Base-by-base conservation (phyloP, 306 rosid genomes). In the Heteromeles arbutifolia region DNA sequence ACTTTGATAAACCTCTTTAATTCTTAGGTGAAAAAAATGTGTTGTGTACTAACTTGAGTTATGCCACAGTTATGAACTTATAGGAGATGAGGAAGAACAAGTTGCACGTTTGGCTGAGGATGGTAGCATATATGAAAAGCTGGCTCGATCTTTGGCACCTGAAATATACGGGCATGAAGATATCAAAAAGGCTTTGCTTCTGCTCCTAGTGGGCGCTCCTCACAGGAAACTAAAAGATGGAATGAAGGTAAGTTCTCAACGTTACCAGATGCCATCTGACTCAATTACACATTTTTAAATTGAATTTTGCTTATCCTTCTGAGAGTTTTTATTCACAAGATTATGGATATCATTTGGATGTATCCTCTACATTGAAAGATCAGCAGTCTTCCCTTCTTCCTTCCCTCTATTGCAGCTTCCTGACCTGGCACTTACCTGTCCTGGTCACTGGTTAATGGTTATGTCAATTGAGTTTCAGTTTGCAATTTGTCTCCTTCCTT, bases 131-230 rank as follows among this genome's bases (percentile, higher is more conserved):
- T 96, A 96, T 78, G 86, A 90, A 77, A 96, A 90, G 79, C 80
- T 96, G 82, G 72, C 98, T 67, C 85, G 91, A 22, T 96, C 99
- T 18, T 78, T 96, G 73, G 99, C 99, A 79, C 99, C 99, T 87
- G 99, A 96, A 85, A 92, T 96, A 81, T 96, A 86, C 77, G 98
- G 99, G 77, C 98, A 92, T 76, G 99, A 90, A 72, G 99, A 96
- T 86, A 87, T 92, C 24, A 96, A 96, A 77, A 96, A 92, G 78
- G 99, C 96, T 63, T 72, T 96, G 65, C 91, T 92, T 67, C 97
- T 96, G 77, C 97, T 96, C 57, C 99, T 95, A 56, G 99, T 95
- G 65, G 98, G 99, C 31, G 97, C 96, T 77, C 91, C 99, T 70
- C 98, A 96, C 61, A 87, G 91, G 78, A 88, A 86, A 82, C 86